These are phyloP conservation scores for Cystobasidiaceae sp. DNA, from an alignment of 1,284 basidiomycete species.

Conservation along the genomic window DNA sequence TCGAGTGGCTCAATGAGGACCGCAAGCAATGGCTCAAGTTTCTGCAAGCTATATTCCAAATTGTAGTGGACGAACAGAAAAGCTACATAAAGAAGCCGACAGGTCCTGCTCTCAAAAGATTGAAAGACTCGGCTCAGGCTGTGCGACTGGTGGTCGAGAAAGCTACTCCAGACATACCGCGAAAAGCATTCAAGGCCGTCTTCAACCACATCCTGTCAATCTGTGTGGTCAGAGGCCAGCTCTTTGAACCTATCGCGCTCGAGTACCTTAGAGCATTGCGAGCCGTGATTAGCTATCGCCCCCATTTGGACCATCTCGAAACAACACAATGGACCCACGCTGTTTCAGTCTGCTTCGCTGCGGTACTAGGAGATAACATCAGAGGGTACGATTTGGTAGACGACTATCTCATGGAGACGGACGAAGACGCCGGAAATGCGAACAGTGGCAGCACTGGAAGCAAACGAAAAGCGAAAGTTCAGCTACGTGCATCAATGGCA, in stretches of 20 bases:
- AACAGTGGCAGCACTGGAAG: neutral
- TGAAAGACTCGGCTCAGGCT: slow-evolving; percentile 59
- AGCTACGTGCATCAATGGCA: neutral
- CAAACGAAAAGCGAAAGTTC: slow-evolving; percentile 7
- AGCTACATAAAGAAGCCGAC: slow-evolving; percentile 53
- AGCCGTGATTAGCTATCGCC: slow-evolving; percentile 58
- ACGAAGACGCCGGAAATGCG: slow-evolving; percentile 8
- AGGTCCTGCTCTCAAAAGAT: slow-evolving; percentile 54
- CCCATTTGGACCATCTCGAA: slow-evolving; percentile 73
- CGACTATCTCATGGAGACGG: slow-evolving; percentile 44
- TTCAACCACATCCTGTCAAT: slow-evolving; percentile 63
- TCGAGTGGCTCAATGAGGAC: slow-evolving; percentile 54
- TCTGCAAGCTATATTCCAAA: slow-evolving; percentile 66
- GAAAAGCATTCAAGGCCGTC: slow-evolving; percentile 55
- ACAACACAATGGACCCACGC: slow-evolving; percentile 62
- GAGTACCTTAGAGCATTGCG: slow-evolving; percentile 76
- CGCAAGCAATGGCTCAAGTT: slow-evolving; percentile 59
- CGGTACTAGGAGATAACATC: slow-evolving; percentile 63
- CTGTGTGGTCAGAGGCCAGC: slow-evolving; percentile 54
- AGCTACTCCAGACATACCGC: slow-evolving; percentile 55
- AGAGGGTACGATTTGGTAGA: slow-evolving; percentile 46
- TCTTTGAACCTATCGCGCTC: slow-evolving; percentile 64
- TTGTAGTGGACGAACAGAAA: slow-evolving; percentile 60
- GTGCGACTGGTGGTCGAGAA: slow-evolving; percentile 67
- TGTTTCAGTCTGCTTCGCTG: slow-evolving; percentile 68